Evolutionary conservation across 208 protist genomes (phyloP), one percentile per base, ranked within the genome.

Genomic region (Angomonas ambiguus): DNA sequence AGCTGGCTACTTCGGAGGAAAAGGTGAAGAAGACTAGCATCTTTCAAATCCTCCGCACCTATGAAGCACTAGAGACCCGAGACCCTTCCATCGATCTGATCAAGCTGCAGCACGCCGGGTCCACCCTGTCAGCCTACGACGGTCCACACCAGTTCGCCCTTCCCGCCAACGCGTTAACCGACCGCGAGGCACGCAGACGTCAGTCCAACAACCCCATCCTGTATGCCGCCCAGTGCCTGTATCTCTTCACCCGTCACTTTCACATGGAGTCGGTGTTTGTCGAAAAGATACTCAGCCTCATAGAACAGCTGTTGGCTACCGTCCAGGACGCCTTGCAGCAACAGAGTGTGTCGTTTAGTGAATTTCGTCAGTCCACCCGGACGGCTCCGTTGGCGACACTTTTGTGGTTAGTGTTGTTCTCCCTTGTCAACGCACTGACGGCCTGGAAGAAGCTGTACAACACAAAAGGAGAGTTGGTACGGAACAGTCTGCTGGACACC

Each of bases 171-270:
- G 77, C 88, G 11, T 63, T 67, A 11, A 83, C 79, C 61, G 72
- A 82, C 48, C 48, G 67, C 48, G 56, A 20, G 38, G 51, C 61
- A 28, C 62, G 61, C 20, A 69, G 65, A 51, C 68, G 65, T 22
- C 6, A 35, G 11, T 48, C 35, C 62, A 57, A 65, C 49, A 87
- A 82, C 41, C 74, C 86, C 1, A 53, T 84, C 55, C 71, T 95
- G 62, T 38, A 91, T 30, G 77, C 84, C 0, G 82, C 85, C 11
- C 87, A 95, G 82, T 92, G 81, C 57, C 72, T 95, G 2, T 88
- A 87, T 33, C 73, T 95, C 11, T 55, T 95, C 51, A 93, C 90
- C 25, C 84, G 87, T 16, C 87, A 95, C 72, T 95, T 93, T 60
- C 90, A 95, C 72, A 79, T 92, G 78, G 71, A 78, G 31, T 61